Evolutionary conservation across 2,329 filamentous ascomycete species (phyloP).

Genomic region (Clarireedia hainanense): DNA sequence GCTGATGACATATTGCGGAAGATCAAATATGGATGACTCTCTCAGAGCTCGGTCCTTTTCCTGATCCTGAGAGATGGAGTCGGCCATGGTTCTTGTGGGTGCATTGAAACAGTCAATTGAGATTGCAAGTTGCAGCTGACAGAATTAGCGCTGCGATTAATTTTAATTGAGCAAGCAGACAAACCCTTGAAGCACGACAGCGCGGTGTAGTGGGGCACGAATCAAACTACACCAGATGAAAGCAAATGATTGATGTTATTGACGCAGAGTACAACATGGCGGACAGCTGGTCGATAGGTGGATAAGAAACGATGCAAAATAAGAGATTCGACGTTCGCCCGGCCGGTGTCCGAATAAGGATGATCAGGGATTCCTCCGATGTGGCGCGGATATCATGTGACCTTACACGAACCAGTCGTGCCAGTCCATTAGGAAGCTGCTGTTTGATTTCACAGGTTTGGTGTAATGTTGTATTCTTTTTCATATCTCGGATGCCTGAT

Average conservation of each 20-base stretch:
- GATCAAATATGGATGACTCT: slow-evolving; percentile 6
- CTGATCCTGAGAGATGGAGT: slow-evolving; percentile 1
- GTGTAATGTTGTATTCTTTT: no score
- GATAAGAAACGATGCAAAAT: background rate
- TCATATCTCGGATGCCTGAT: no score
- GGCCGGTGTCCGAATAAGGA: background rate
- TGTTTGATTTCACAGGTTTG: no score
- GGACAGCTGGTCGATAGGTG: background rate
- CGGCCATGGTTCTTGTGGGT: background rate
- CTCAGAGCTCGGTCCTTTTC: slow-evolving; percentile 2
- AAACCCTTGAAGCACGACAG: no score
- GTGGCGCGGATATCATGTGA: background rate
- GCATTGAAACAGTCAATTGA: background rate
- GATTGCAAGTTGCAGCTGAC: no score
- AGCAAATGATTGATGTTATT: background rate
- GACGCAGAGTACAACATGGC: background rate
- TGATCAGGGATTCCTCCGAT: background rate
- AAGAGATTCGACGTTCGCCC: background rate
- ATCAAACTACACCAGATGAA: no score
- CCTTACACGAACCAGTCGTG: background rate
- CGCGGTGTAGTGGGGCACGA: no score
- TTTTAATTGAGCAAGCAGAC: no score
- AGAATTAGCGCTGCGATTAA: no score
- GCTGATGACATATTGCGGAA: slow-evolving; percentile 12
- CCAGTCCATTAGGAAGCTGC: no score